Conservation (phyloP, 257 asterid species). For the Solanum rostratum region DNA sequence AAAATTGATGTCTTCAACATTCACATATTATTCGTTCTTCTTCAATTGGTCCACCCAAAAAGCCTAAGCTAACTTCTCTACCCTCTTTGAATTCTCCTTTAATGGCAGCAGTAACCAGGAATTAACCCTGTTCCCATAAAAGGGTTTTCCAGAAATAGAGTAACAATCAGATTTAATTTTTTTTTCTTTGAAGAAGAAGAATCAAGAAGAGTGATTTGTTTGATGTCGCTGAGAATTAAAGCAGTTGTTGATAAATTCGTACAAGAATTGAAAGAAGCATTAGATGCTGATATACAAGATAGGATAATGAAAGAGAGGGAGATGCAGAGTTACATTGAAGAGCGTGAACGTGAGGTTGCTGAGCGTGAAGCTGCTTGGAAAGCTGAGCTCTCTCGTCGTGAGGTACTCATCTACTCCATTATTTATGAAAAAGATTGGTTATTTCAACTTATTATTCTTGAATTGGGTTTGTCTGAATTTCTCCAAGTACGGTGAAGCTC, state of each 20-base stretch:
- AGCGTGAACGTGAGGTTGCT: slow-evolving; percentile 96
- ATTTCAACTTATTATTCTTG: neutral
- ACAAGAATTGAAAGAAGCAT: slow-evolving; percentile 89
- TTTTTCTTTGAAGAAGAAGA: neutral
- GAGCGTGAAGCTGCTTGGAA: slow-evolving; percentile 99
- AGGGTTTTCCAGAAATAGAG: neutral
- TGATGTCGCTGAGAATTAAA: slow-evolving; percentile 90
- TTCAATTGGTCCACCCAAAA: neutral
- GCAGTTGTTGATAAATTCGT: slow-evolving; percentile 91
- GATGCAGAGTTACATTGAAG: slow-evolving; percentile 98
- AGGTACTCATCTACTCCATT: slow-evolving; percentile 26
- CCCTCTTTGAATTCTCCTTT: neutral
- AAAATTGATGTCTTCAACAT: neutral
- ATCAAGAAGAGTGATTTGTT: neutral
- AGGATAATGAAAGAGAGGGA: slow-evolving; percentile 95
- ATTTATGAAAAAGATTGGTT: neutral
- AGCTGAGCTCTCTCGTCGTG: slow-evolving; percentile 98
- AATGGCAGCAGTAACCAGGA: neutral
- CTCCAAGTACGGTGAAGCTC: neutral
- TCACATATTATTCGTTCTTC: neutral
- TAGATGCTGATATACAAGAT: slow-evolving; percentile 94
- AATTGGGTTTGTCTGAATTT: neutral
- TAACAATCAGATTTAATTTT: neutral
- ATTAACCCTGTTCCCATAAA: neutral
- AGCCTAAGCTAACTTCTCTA: neutral